A percentile compares a stretch with the other conserved stretches of the same genome.
Conservation (phyloP, 768 basidiomycete species). For the Leccinum uliginosum region DNA sequence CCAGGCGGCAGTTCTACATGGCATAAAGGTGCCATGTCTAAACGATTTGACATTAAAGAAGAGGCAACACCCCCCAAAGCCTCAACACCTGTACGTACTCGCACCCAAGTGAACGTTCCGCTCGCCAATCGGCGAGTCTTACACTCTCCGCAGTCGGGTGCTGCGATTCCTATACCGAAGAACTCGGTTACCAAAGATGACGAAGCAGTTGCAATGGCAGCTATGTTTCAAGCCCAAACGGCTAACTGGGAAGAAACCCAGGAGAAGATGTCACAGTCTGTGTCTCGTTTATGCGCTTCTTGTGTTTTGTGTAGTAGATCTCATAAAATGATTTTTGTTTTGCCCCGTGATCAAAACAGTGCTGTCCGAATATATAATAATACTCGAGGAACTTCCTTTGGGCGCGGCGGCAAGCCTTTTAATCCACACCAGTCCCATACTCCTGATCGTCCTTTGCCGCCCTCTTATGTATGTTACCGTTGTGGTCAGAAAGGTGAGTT, state of each 20-base stretch:
- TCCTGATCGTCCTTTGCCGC: conserved; percentile 77
- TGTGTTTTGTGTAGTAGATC: conserved; percentile 70
- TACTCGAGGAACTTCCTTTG: conserved; percentile 60
- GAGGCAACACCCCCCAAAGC: conserved; percentile 36
- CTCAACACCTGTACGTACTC: conserved; percentile 29
- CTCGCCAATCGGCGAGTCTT: conserved; percentile 24
- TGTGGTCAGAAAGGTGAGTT: conserved; percentile 92
- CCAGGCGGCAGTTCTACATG: conserved; percentile 43
- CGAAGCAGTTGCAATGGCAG: conserved; percentile 94
- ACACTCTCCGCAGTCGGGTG: conserved; percentile 33
- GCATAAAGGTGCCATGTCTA: conserved; percentile 78
- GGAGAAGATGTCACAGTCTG: conserved; percentile 99
- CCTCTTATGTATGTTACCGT: conserved; percentile 97
- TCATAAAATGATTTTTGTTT: conserved; percentile 62
- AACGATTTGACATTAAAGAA: conserved; percentile 85
- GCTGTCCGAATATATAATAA: conserved; percentile 64
- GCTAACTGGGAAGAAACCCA: conserved; percentile 98
- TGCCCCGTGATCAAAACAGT: conserved; percentile 41
- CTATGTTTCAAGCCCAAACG: conserved; percentile 93
- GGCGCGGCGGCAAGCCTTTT: conserved; percentile 53
- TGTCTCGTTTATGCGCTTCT: conserved; percentile 56
- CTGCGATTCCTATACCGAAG: conserved; percentile 33
- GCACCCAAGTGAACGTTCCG: conserved; percentile 21
- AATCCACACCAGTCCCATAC: conserved; percentile 45
- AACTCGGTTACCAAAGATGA: conserved; percentile 56